Evolutionary conservation across 306 rosid species (phyloP), one percentile per base, ranked within the genome.

Genomic region (Prunus fruticosa): DNA sequence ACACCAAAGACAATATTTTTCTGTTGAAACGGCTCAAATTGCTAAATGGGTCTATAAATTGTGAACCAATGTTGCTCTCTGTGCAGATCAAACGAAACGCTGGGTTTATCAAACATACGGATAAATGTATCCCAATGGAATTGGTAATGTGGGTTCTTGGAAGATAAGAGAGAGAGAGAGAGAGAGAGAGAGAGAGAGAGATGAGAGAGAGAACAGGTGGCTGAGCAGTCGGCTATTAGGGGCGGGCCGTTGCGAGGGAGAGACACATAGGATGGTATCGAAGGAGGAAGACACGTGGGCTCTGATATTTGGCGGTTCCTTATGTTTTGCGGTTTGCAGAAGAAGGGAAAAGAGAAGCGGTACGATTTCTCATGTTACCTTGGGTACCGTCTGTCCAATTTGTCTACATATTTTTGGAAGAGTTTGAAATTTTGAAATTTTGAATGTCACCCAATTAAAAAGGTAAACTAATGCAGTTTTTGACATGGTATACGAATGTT

Each of bases 151-250:
- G 74, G 82, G 77, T 65, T 67, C 23, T 63, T 7, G 67, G 52
- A 65, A 56, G 61, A 70, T 50, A 52, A 8, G 47, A 46, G 41
- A 73, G 32, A 50, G n/a, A n/a, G n/a, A n/a, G n/a, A 51, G 19
- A 34, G 4, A 68, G 58, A 50, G 64, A 67, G 27, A 61, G 50
- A 51, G 27, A 25, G 62, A 69, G 27, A 69, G 32, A 25, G 45
- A 47, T 22, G 72, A 14, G 28, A 46, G 41, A 20, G 50, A 78
- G 23, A 18, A 81, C 77, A 79, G 79, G 77, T 81, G 83, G 78
- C 75, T 67, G 71, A 72, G 80, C 11, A 69, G 45, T 81, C 75
- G 84, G 72, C 69, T 63, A 80, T 69, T 72, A n/a, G 25, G 67
- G 80, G 22, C 43, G 74, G 60, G 74, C 41, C 13, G 57, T 69